Evolutionary conservation across 2,329 filamentous ascomycete genomes (phyloP), one percentile per base, ranked within the genome.

Genomic region (Aspergillus alliaceus): DNA sequence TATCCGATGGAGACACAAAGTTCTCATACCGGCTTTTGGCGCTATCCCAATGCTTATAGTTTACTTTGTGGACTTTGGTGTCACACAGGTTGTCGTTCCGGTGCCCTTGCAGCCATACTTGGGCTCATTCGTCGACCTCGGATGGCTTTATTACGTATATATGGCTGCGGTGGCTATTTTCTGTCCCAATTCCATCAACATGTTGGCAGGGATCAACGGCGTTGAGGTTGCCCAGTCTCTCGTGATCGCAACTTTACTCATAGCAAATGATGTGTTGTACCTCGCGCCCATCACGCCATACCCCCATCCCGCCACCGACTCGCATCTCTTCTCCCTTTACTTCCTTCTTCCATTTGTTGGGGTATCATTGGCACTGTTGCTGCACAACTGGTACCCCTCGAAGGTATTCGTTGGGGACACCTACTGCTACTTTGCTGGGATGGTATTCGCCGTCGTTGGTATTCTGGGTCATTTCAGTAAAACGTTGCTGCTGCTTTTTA

Each of bases 401-500:
- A 88, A 87, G 67, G 95, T 98, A 9, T 99, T 99, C 70, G 93
- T 98, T 9, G 95, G 95, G 55, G 95, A 99, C 76, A 99, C 95
- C 4, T 99, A 98, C 82, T 99, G 95, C 83, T 99, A 99, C 79
- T 97, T 99, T 75, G 95, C 95, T 0, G 95, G 95, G 64, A 99
- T 99, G 92, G 90, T 98, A 37, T 99, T 99, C 72, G 95, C 93
- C 53, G 93, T 97, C 44, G 95, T 98, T 63, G 92, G 91, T 62
- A 98, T 99, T 69, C 83, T 97, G 52, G 95, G 95, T 24, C 95
- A 99, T 79, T 99, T 99, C 79, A 96, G 90, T 80, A 99, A 99
- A 79, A 99, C 95, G 1, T 83, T 99, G 46, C 84, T 96, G 55
- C 84, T 99, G 51, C 82, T 99, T 8, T 89, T 99, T 65, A 82